Base-by-base conservation (phyloP, 2,329 filamentous ascomycete genomes). In the Sarocladiaceae sp. region DNA sequence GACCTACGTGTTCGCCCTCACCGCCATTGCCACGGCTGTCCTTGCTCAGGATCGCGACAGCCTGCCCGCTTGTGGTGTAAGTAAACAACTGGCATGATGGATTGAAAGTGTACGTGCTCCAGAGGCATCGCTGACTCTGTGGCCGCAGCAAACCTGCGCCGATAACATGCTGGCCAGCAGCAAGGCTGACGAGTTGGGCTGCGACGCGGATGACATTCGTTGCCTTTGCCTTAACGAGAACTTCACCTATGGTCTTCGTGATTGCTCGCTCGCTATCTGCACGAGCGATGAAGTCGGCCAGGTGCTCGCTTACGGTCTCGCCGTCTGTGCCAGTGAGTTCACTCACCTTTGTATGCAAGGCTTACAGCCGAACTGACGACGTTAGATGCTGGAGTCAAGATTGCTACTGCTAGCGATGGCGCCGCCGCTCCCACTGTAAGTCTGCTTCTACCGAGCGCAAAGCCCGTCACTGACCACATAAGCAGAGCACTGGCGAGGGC, bases 61-160 rank as follows among this genome's bases (percentile, higher is more conserved):
- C 45, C 69, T 78, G 42, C 67, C 73, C 26, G 46, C 56, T 15
- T 80, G 76, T 53, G 74, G 68, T 60, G 76, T 80, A 72, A 68
- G 75, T 67, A 6, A 12, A n/a, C n/a, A 15, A 10, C 7, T 9
- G 6, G 24, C 20, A n/a, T 37, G 15, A 29, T 13, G 18, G 12
- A 15, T 35, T 15, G 9, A 23, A n/a, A n/a, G 68, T 60, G 76
- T 80, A 72, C 68, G 75, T 67, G 6, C 9, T 11, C n/a, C 12
- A 10, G 10, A 9, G 6, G 24, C 20, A n/a, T 37, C 10, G 13
- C 11, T 7, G 12, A 15, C 21, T 15, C n/a, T 11, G 10, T 13
- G 7, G 20, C 10, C 10, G n/a, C 45, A 79, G 74, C 62, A 60
- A 55, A 61, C 54, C 32, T 80, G 76, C 52, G 63, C 69, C 50